Base-by-base conservation (phyloP, 805 yeast genomes). In the Yarrowia osloensis region DNA sequence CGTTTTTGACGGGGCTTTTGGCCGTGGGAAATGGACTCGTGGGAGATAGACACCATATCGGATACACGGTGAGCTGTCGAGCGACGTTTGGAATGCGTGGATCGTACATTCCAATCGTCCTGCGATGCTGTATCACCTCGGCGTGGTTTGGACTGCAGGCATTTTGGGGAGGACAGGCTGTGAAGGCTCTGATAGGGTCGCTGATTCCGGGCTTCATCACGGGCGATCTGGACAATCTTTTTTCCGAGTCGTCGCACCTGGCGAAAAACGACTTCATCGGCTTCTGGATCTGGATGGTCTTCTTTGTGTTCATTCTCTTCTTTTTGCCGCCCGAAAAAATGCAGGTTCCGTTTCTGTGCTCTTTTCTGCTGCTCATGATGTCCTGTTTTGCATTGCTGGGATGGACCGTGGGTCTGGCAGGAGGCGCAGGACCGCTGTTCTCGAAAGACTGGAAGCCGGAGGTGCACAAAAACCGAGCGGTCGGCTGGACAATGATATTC, bases 11-110 rank as follows among this genome's bases (percentile, higher is more conserved):
- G 65, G 78, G 80, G 44, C 69, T 76, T 2, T 74, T 80, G 50
- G 81, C 84, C 12, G 73, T 81, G 8, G 72, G 78, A 13, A 82
- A 81, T 68, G 83, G 84, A 37, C 78, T 80, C 73, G 81, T 79
- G 17, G 86, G 87, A 37, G 78, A 81, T 8, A 77, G 78, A 24
- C 84, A 79, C 73, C 86, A 82, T 71, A 77, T 84, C 47, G 85
- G 86, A 0, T 84, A 77, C 69, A 80, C 86, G 2, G 77, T 84
- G 12, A 77, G 77, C 63, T 75, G 79, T 26, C 73, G 86, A 61
- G 77, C 79, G 55, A 74, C 81, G 0, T 84, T 81, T 74, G 87
- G 87, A 11, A 75, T 82, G 40, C 73, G 77, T 68, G 85, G 86
- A 2, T 77, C 82, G 5, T 76, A 73, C 50, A 66, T 83, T 29